Evolutionary conservation across 208 protist genomes (phyloP), one percentile per base, ranked within the genome.

Genomic region (Trypanosoma vivax): DNA sequence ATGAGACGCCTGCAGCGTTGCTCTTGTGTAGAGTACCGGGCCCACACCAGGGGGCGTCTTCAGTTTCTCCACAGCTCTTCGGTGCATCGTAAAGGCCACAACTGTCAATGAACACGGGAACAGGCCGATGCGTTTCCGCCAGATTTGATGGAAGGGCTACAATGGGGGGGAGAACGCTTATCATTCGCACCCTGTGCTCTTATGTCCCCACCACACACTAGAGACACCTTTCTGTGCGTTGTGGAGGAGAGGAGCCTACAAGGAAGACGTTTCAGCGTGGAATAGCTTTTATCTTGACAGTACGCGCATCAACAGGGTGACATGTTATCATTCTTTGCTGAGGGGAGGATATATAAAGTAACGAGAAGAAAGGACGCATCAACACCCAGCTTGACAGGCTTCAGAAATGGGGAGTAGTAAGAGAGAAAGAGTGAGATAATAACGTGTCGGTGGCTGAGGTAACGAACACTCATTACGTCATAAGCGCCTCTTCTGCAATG

Each of bases 401-500:
- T 25, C 30, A 55, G 45, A 24, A 55, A 45, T 46, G 45, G 24
- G 19, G 3, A 13, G 35, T 28, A 47, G 24, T 39, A 62, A 53
- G 1, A 51, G 38, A 38, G 50, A 53, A 38, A 55, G 55, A 57
- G 24, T 38, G 25, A 50, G 24, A 39, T 38, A 16, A 28, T 18
- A 49, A 29, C 9, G 27, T 13, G 30, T 48, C 16, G 35, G 3
- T 35, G 14, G 52, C 1, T 42, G 5, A 58, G 19, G 4, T 25
- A 33, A 23, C 34, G 13, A 16, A 37, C 10, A 49, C 1, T 29
- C 14, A 6, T 53, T 19, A 60, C 24, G 52, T 54, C 16, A 79
- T 30, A 21, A 80, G 60, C 21, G 83, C 54, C 52, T 83, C 79
- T 38, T 80, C 68, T 11, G 76, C 73, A 0, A 83, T 46, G 14